These are phyloP conservation scores for Achlya hypogyna DNA, from an alignment of 352 stramenopile species.

Conservation along the genomic window DNA sequence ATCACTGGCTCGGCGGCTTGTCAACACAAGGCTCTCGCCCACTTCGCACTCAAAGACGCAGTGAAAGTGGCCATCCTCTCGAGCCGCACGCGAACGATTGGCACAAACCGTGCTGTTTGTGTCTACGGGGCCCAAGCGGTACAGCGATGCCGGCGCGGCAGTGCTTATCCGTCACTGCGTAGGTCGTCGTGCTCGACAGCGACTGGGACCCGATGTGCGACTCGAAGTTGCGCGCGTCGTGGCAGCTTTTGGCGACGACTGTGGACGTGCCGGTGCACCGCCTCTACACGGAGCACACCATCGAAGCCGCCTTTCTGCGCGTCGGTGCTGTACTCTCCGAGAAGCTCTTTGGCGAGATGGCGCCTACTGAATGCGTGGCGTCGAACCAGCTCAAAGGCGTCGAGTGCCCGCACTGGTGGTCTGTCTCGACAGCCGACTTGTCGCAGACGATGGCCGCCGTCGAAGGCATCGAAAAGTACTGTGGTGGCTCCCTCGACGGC, in stretches of 20 bases:
- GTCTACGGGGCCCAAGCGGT: slow-evolving; percentile 61
- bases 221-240: slow-evolving; percentile 69
- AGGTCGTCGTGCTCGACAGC: slow-evolving; percentile 68
- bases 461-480: slow-evolving; percentile 44
- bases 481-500: slow-evolving; percentile 28
- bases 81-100: slow-evolving; percentile 37
- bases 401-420: slow-evolving; percentile 14
- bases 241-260: slow-evolving; percentile 43
- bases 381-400: slow-evolving; percentile 21
- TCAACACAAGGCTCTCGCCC: slow-evolving; percentile 53
- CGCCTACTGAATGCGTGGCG: slow-evolving; percentile 51
- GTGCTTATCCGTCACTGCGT: not conserved
- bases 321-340: slow-evolving; percentile 62
- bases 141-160: not conserved
- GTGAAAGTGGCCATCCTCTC: slow-evolving; percentile 65
- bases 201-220: slow-evolving; percentile 76
- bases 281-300: slow-evolving; percentile 69
- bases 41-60: slow-evolving; percentile 51
- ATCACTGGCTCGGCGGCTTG: slow-evolving; percentile 41
- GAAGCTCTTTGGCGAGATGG: slow-evolving; percentile 74
- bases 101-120: slow-evolving; percentile 38
- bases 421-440: not conserved
- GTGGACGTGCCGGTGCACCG: slow-evolving; percentile 52
- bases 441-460: slow-evolving; percentile 29
- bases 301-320: slow-evolving; percentile 66